Percentiles rank a stretch among this genome's conserved stretches.
These are phyloP conservation scores for Pseudovirgaria hyperparasitica DNA, from an alignment of 2,329 filamentous ascomycete species.

Conservation along the genomic window DNA sequence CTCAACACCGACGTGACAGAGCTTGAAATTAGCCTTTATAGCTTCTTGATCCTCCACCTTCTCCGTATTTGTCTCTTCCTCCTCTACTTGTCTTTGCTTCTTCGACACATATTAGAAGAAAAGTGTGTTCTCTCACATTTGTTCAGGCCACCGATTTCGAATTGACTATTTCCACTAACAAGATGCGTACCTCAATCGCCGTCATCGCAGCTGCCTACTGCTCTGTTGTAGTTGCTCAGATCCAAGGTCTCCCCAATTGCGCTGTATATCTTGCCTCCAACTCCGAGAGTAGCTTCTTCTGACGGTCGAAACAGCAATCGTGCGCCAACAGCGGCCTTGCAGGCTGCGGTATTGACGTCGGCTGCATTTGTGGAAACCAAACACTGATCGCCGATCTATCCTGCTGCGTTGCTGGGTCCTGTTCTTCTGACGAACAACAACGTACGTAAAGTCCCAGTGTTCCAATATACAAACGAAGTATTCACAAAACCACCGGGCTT, in stretches of 20 bases:
- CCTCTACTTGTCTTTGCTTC: no score
- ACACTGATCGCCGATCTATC: slow-evolving; percentile 22
- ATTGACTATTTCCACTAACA: slow-evolving; percentile 1
- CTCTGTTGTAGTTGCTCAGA: slow-evolving; percentile 13
- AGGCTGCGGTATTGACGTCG: slow-evolving; percentile 26
- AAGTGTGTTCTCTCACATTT: no score
- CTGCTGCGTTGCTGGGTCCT: slow-evolving; percentile 28
- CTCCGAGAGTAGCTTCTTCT: slow-evolving; percentile 1
- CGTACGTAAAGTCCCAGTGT: slow-evolving; percentile 13
- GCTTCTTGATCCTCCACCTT: no score
- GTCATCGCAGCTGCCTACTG: slow-evolving; percentile 10
- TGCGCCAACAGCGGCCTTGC: slow-evolving; percentile 26
- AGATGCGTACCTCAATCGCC: slow-evolving; percentile 14
- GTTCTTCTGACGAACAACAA: slow-evolving; percentile 18
- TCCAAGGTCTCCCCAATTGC: slow-evolving; percentile 13
- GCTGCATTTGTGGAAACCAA: slow-evolving; percentile 29
- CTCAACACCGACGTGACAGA: no score
- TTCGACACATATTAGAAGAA: no score
- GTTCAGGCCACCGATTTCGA: no score
- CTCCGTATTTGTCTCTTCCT: no score
- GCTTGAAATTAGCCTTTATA: no score
- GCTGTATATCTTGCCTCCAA: slow-evolving; percentile 10
- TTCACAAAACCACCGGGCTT: not conserved
- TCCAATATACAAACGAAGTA: not conserved
- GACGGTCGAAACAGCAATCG: slow-evolving; percentile 9